Percentiles rank a stretch among this genome's conserved stretches.
These are phyloP conservation scores for Acrocalymma vagum DNA, from an alignment of 2,329 filamentous ascomycete genomes.

Conservation along the genomic window DNA sequence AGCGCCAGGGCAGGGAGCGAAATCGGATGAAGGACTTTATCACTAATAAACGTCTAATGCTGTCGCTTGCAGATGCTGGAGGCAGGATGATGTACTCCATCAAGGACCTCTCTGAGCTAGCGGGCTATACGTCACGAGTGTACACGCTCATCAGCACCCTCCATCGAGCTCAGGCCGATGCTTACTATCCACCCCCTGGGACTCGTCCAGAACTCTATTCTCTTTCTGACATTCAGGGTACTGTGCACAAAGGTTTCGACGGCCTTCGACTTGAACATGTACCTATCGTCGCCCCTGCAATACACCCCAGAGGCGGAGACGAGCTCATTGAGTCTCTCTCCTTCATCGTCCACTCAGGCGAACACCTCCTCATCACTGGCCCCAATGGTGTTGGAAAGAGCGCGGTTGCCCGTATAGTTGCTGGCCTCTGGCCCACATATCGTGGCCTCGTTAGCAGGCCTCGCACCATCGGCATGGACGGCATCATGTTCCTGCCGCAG, in stretches of 20 bases:
- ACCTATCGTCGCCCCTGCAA: conserved; percentile 85
- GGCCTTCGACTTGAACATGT: conserved; percentile 93
- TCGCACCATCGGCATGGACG: conserved; percentile 80
- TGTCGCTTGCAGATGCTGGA: conserved; percentile 94
- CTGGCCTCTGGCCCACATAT: conserved; percentile 95
- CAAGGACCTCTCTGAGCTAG: conserved; percentile 95
- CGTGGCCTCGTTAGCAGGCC: conserved; percentile 90
- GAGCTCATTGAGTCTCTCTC: conserved; percentile 89
- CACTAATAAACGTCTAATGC: conserved; percentile 98
- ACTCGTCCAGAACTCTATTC: conserved; percentile 83
- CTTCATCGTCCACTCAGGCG: conserved; percentile 87
- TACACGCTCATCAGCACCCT: conserved; percentile 95
- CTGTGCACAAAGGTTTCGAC: conserved; percentile 92
- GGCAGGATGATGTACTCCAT: conserved; percentile 99
- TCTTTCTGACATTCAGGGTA: conserved; percentile 90
- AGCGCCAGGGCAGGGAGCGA: conserved; percentile 71
- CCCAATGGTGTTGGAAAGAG: conserved; percentile 95
- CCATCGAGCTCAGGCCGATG: conserved; percentile 89
- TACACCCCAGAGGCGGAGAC: conserved; percentile 91
- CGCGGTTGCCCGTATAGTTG: conserved; percentile 85
- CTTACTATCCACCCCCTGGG: conserved; percentile 77
- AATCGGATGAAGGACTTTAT: conserved; percentile 98
- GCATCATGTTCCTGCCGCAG: conserved; percentile 98
- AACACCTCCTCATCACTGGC: conserved; percentile 93
- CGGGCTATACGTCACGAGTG: conserved; percentile 93